Conservation (phyloP, 2,329 filamentous ascomycete genomes). For the Amesomyces nigricolor region DNA sequence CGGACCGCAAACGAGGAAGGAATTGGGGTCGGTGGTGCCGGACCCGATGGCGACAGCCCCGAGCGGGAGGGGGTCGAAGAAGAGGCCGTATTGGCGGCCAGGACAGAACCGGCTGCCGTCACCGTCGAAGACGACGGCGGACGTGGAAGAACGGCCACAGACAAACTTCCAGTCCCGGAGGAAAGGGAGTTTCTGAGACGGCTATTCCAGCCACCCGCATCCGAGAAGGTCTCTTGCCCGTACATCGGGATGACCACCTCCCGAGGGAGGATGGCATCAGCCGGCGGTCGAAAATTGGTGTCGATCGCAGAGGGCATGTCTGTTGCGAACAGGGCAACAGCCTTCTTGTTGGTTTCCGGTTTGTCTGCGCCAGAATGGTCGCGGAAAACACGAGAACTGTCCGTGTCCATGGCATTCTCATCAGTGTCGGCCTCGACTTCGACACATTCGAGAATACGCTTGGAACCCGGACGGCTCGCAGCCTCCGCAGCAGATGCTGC, state of each 20-base stretch:
- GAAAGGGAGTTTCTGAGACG: neutral
- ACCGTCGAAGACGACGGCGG: neutral
- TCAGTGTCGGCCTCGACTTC: neutral
- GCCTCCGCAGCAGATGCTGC: neutral
- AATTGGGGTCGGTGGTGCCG: neutral
- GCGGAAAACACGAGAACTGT: neutral
- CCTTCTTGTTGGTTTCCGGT: neutral
- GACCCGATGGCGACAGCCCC: neutral
- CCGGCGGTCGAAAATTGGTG: neutral
- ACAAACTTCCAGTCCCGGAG: neutral
- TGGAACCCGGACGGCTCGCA: neutral
- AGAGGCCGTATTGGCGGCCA: neutral
- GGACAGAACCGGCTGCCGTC: neutral
- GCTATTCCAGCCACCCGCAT: neutral
- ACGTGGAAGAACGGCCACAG: neutral
- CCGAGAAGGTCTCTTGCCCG: slow-evolving; percentile 2
- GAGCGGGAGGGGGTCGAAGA: neutral
- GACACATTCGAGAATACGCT: neutral
- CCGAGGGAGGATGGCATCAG: neutral
- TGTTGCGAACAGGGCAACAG: neutral
- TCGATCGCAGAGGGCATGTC: neutral
- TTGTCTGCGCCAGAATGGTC: neutral
- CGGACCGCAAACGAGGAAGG: neutral
- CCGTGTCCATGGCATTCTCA: neutral
- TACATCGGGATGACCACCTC: slow-evolving; percentile 1